These are phyloP conservation scores for Candida pseudoviswanathii DNA, from an alignment of 1,139 yeast genomes.

Conservation along the genomic window DNA sequence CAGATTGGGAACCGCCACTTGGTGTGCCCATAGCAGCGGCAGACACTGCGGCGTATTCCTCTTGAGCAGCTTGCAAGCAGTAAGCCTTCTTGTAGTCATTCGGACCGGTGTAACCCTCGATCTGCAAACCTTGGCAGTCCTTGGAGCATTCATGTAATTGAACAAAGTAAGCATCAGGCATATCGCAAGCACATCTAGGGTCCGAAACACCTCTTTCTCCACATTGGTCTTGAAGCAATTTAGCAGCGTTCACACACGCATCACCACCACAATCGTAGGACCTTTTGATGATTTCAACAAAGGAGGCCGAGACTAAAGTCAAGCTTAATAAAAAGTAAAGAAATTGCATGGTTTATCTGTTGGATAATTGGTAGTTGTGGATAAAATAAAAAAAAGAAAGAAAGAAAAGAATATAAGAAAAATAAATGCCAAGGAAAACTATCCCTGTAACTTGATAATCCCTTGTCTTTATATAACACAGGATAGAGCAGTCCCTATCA, in stretches of 20 bases:
- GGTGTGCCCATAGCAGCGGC: not conserved
- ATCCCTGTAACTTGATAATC: not conserved
- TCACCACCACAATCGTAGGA: slow-evolving; percentile 4
- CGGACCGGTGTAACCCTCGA: slow-evolving; percentile 5
- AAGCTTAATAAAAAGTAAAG: slow-evolving; percentile 1
- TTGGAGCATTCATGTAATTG: slow-evolving; percentile 4
- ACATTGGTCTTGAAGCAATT: slow-evolving; percentile 1
- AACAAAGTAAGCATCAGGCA: slow-evolving; percentile 2
- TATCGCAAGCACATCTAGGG: slow-evolving; percentile 4
- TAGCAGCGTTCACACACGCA: slow-evolving; percentile 2
- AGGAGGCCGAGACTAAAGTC: not conserved
- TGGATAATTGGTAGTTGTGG: not conserved
- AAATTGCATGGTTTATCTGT: not conserved
- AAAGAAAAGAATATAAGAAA: not conserved
- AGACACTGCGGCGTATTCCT: not conserved
- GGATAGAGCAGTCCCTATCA: not conserved
- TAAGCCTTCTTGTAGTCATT: slow-evolving; percentile 4
- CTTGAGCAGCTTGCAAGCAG: slow-evolving; percentile 2
- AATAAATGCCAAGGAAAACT: no score
- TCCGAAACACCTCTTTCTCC: slow-evolving; percentile 1
- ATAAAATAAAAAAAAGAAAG: not conserved
- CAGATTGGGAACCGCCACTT: not conserved
- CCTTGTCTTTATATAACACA: not conserved
- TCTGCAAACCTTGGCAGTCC: slow-evolving; percentile 4
- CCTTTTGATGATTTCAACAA: not conserved